Evolutionary conservation across 78 protist species (phyloP).

Genomic region (Dictyostelium purpureum): DNA sequence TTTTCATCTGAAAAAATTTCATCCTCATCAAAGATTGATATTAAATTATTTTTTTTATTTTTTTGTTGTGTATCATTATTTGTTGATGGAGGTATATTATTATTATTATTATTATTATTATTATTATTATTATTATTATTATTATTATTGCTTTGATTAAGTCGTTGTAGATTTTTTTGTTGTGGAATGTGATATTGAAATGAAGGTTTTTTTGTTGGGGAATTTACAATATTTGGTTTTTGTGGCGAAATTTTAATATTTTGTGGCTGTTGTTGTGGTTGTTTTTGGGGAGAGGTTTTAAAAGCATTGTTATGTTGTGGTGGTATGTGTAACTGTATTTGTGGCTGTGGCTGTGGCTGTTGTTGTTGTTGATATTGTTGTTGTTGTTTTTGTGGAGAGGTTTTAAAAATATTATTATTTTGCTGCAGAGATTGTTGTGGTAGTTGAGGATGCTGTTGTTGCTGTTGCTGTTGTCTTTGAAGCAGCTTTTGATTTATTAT

Average conservation of each 20-base stretch:
- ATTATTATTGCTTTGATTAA: background rate
- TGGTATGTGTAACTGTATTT: no score
- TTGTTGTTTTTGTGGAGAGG: no score
- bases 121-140: background rate
- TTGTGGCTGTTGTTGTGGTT: background rate
- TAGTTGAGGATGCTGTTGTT: slow-evolving; percentile 14
- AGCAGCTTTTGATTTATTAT: no score
- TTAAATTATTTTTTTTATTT: background rate
- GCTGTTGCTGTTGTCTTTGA: slow-evolving; percentile 2
- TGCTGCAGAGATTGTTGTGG: background rate
- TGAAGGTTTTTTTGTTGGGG: background rate
- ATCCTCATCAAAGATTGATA: background rate
- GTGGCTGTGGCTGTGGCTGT: background rate
- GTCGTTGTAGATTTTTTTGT: background rate
- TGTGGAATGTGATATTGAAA: background rate
- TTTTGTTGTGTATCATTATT: background rate
- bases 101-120: background rate
- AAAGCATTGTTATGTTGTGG: no score
- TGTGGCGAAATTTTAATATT: background rate
- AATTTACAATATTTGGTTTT: background rate
- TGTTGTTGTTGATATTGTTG: slow-evolving; percentile 6
- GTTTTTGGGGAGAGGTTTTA: no score
- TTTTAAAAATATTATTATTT: no score
- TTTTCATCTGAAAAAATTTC: background rate
- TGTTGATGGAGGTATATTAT: background rate